Percentiles rank a stretch among this genome's conserved stretches.
Evolutionary conservation across 2,329 filamentous ascomycete genomes (phyloP).

Genomic region (Aureobasidium leucospermi): DNA sequence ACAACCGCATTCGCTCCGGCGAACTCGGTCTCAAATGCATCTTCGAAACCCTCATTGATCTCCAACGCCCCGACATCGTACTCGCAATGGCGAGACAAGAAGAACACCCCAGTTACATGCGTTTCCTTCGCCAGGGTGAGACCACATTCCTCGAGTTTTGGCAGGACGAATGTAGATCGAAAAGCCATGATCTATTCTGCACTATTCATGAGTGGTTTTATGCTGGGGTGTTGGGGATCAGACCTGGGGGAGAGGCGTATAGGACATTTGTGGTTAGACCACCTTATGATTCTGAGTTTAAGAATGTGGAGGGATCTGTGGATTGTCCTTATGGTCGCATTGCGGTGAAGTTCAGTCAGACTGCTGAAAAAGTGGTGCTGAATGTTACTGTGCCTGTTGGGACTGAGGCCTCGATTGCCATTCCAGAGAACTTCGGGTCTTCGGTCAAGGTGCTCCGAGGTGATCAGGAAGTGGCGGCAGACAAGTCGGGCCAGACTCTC

Average conservation of each 20-base stretch:
- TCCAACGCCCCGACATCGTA: conserved; percentile 35
- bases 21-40: conserved; percentile 38
- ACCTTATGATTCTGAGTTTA: conserved; percentile 35
- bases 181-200: conserved; percentile 42
- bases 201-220: conserved; percentile 46
- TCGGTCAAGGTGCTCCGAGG: background rate
- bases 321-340: conserved; percentile 35
- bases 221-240: conserved; percentile 33
- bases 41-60: conserved; percentile 35
- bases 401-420: conserved; percentile 16
- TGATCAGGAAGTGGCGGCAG: background rate
- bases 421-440: background rate
- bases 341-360: conserved; percentile 20
- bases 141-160: conserved; percentile 39
- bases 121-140: conserved; percentile 39
- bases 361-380: conserved; percentile 15
- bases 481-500: background rate
- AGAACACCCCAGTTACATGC: conserved; percentile 43
- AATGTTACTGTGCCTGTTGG: conserved; percentile 23
- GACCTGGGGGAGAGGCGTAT: conserved; percentile 33
- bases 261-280: conserved; percentile 34
- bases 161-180: conserved; percentile 38
- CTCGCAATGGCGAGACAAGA: conserved; percentile 40
- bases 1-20: conserved; percentile 32
- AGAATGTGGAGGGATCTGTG: conserved; percentile 30